Evolutionary conservation across 148 eudicot genomes (phyloP), one percentile per base, ranked within the genome.

Genomic region (Camellia sinensis): DNA sequence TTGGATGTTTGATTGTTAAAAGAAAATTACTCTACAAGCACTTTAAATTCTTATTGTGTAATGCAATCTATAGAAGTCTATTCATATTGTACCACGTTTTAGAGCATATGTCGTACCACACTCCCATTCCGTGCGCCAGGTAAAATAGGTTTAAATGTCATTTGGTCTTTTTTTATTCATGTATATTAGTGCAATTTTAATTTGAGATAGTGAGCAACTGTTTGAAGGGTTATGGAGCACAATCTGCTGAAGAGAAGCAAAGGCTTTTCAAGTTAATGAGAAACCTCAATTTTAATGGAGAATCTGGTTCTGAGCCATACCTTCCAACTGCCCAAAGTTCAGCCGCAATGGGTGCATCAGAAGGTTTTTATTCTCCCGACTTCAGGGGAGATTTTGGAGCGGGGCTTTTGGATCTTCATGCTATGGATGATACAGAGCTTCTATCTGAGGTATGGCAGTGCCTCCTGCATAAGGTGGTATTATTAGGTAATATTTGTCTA

Each of bases 361-460:
- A 96, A 56, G 89, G 92, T 73, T 90, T 85, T 74, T 89, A 90
- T 77, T 91, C 97, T 77, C 86, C 97, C 18, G 99, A 96, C 50
- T 92, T 93, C 78, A 87, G 97, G 82, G 99, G 99, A 66, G 99
- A 96, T 86, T 96, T 96, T 85, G 99, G 99, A 75, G 99, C 98
- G 60, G 99, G 99, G 19, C 97, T 96, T 86, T 85, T 96, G 91
- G 99, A 96, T 80, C 85, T 96, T 70, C 99, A 96, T 85, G 84
- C 99, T 86, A 91, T 96, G 98, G 99, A 96, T 91, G 99, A 96
- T 83, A 92, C 97, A 6, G 99, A 96, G 85, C 99, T 96, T 85
- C 87, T 96, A 67, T 90, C 99, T 60, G 99, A 93, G 91, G 99
- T 96, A 86, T 46, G 50, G 7, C 37, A 29, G 37, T 29, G 37